A percentile compares a stretch with the other conserved stretches of the same genome.
Conservation (phyloP, 1,284 basidiomycete species). For the Paramarasmius palmivorus region DNA sequence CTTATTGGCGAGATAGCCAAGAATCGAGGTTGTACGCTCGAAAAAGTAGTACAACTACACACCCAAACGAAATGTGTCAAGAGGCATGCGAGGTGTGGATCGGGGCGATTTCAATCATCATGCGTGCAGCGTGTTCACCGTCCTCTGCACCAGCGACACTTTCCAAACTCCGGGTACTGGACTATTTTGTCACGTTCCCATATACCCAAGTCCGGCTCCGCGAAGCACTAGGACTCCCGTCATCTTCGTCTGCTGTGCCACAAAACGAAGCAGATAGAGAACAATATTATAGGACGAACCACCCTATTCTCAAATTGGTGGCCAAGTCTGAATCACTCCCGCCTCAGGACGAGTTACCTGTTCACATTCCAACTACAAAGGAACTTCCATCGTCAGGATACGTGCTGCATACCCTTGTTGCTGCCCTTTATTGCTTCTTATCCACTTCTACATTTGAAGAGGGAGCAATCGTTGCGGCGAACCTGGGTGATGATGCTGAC, state of each 20-base stretch:
- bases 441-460: conserved; percentile 41
- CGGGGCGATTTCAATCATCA: conserved; percentile 29
- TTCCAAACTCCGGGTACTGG: conserved; percentile 27
- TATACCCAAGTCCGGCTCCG: conserved; percentile 27
- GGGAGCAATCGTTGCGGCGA: conserved; percentile 42
- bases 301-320: conserved; percentile 36
- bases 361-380: conserved; percentile 26
- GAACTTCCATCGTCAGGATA: conserved; percentile 38
- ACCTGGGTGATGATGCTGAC: conserved; percentile 42
- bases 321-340: conserved; percentile 18
- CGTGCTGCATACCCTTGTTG: conserved; percentile 36
- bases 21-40: conserved; percentile 31
- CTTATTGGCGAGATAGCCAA: conserved; percentile 35
- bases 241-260: conserved; percentile 14
- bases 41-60: conserved; percentile 39
- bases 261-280: conserved; percentile 25
- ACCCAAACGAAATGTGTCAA: conserved; percentile 38
- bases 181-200: background rate
- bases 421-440: conserved; percentile 44
- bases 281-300: conserved; percentile 29
- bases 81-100: conserved; percentile 44
- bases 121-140: conserved; percentile 23
- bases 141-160: conserved; percentile 8
- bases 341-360: conserved; percentile 2
- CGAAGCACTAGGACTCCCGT: conserved; percentile 28